Evolutionary conservation across 2,329 filamentous ascomycete genomes (phyloP).

Genomic region (Diaporthe velutina): DNA sequence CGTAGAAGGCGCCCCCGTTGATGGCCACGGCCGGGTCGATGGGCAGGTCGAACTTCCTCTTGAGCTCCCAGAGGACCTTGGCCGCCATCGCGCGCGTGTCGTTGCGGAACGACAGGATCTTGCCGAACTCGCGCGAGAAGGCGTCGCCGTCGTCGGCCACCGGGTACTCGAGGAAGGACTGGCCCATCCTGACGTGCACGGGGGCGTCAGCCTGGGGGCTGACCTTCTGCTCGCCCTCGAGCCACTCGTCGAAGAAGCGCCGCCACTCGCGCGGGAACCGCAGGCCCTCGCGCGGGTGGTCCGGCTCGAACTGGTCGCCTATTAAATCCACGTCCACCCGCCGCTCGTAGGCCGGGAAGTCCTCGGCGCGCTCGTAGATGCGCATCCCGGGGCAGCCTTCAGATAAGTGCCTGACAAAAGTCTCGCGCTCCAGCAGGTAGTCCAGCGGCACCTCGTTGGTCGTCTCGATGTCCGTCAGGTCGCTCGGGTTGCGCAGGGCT

Average conservation of each 20-base stretch:
- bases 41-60: slow-evolving; percentile 41
- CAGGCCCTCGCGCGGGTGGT: slow-evolving; percentile 45
- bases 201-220: slow-evolving; percentile 38
- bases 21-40: slow-evolving; percentile 46
- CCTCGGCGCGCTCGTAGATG: slow-evolving; percentile 46
- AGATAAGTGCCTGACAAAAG: slow-evolving; percentile 45
- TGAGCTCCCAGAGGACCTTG: slow-evolving; percentile 44
- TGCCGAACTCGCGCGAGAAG: slow-evolving; percentile 51
- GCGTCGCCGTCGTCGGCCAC: slow-evolving; percentile 50
- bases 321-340: slow-evolving; percentile 42
- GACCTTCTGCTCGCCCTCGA: slow-evolving; percentile 42
- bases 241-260: slow-evolving; percentile 47
- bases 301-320: slow-evolving; percentile 49
- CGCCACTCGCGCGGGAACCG: slow-evolving; percentile 46
- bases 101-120: slow-evolving; percentile 49
- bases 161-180: slow-evolving; percentile 54
- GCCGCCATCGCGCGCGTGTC: slow-evolving; percentile 49
- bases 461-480: slow-evolving; percentile 50
- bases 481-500: slow-evolving; percentile 48
- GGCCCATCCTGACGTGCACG: slow-evolving; percentile 48
- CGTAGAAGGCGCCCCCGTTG: slow-evolving; percentile 46
- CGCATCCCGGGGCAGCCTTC: slow-evolving; percentile 47
- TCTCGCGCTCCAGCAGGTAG: slow-evolving; percentile 46
- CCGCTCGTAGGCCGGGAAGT: slow-evolving; percentile 46
- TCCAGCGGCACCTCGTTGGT: slow-evolving; percentile 46